Evolutionary conservation across 2,329 filamentous ascomycete species (phyloP).

Genomic region (Nemania sp.): DNA sequence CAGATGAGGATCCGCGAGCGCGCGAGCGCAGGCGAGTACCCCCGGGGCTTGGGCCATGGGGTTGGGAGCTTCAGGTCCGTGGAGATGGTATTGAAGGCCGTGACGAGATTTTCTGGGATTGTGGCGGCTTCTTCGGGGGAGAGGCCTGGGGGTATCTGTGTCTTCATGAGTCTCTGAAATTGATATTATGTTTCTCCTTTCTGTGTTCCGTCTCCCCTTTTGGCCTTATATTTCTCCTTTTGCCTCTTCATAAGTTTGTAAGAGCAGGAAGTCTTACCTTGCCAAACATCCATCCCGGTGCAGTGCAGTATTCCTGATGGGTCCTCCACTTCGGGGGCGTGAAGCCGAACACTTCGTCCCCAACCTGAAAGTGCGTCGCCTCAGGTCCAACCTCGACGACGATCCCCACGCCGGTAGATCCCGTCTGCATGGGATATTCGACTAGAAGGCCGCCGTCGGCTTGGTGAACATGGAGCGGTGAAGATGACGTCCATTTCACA

Average conservation of each 20-base stretch:
- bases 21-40: constrained; percentile 42
- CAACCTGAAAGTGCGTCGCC: constrained; percentile 49
- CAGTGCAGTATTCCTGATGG: constrained; percentile 59
- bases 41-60: constrained; percentile 58
- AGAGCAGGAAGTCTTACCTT: constrained; percentile 36
- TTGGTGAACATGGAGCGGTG: constrained; percentile 64
- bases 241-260: background rate
- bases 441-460: constrained; percentile 62
- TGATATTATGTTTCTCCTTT: too few relatives aligned
- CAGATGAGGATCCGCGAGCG: constrained; percentile 52
- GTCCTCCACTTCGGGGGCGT: constrained; percentile 53
- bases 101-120: constrained; percentile 61
- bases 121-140: constrained; percentile 42
- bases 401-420: constrained; percentile 55
- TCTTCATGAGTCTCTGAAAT: background rate
- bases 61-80: constrained; percentile 56
- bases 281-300: constrained; percentile 53
- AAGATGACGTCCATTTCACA: constrained; percentile 62
- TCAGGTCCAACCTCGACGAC: constrained; percentile 54
- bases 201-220: too few relatives aligned
- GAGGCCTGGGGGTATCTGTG: constrained; percentile 32
- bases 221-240: background rate
- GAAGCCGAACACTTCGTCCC: constrained; percentile 61
- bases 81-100: constrained; percentile 58
- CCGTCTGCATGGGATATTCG: constrained; percentile 52